phyloP scores from a whole-genome alignment of 352 stramenopile genomes.

The Phytophthora podocarpi region DNA sequence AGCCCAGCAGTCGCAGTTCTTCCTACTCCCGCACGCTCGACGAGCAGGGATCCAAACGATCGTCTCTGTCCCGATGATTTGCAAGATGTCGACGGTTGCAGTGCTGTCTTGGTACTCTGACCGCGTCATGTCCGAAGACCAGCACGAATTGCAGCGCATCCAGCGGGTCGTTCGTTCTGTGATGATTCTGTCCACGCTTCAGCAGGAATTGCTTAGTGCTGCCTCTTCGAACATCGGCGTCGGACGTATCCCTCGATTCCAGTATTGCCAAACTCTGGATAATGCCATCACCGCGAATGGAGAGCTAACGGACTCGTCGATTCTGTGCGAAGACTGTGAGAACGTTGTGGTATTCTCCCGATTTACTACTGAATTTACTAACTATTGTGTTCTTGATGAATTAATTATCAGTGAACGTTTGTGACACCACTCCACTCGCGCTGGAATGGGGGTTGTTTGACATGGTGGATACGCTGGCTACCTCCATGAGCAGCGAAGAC shows the following conservation, averaged over 20 bases:
- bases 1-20: slow-evolving; percentile 70
- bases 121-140: slow-evolving; percentile 55
- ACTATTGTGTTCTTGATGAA: slow-evolving; percentile 17
- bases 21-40: slow-evolving; percentile 72
- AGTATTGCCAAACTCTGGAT: slow-evolving; percentile 81
- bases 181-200: slow-evolving; percentile 63
- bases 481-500: slow-evolving; percentile 86
- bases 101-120: slow-evolving; percentile 85
- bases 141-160: slow-evolving; percentile 68
- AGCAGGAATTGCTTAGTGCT: slow-evolving; percentile 50
- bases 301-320: slow-evolving; percentile 53
- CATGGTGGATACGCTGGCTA: slow-evolving; percentile 63
- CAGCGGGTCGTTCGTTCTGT: slow-evolving; percentile 74
- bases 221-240: slow-evolving; percentile 27
- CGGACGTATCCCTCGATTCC: slow-evolving; percentile 63
- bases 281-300: slow-evolving; percentile 76
- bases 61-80: slow-evolving; percentile 81
- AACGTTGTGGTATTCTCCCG: neutral
- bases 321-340: slow-evolving; percentile 56
- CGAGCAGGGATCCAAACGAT: slow-evolving; percentile 67
- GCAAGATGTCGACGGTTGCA: slow-evolving; percentile 80
- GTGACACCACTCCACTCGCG: slow-evolving; percentile 63
- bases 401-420: slow-evolving; percentile 53
- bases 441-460: slow-evolving; percentile 80
- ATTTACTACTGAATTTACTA: slow-evolving; percentile 1